Evolutionary conservation across 495 filamentous ascomycete genomes (phyloP), one percentile per base, ranked within the genome.

Genomic region (Aspergillus taichungensis): DNA sequence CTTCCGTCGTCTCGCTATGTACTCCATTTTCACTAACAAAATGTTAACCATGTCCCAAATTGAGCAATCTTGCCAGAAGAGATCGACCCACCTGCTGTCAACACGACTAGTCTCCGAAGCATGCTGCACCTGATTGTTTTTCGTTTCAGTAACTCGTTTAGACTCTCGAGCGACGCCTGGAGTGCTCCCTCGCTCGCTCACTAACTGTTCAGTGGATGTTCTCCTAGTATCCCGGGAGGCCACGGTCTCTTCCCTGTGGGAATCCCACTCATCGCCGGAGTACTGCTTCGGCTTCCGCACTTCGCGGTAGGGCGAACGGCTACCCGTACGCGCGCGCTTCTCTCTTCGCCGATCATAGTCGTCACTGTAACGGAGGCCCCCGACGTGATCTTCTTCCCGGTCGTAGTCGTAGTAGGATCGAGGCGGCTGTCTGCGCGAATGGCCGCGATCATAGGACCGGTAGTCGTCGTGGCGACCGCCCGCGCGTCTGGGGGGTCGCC

Each of bases 391-490:
- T 29, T 72, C 62, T 30, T 75, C 75, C 9, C 77, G 78, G 59
- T 88, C 83, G 59, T 81, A 66, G 52, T 90, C 84, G 50, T 81
- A 73, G 56, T 86, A 83, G 1, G 69, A 67, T 43, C 67, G 65
- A 31, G 62, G 69, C 31, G 62, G 69, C 30, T 56, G 61, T 34
- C 67, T 58, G 34, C 51, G 49, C 28, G 49, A 43, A 35, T 54
- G 47, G 11, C 48, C 50, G 35, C 61, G 60, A 45, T 64, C 61
- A 37, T 59, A 43, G 29, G 52, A 53, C 40, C 61, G 51, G 32
- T 24, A 4, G 18, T 69, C 62, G 43, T 67, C 64, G 51, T 67
- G 60, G 47, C 61, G 55, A 31, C 60, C 52, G 11, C 53, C 45
- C 60, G 54, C 46, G 62, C 53, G 69, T 65, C 52, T 61, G 60